These are phyloP conservation scores for Beauveria australis DNA, from an alignment of 2,329 filamentous ascomycete species.

Conservation along the genomic window DNA sequence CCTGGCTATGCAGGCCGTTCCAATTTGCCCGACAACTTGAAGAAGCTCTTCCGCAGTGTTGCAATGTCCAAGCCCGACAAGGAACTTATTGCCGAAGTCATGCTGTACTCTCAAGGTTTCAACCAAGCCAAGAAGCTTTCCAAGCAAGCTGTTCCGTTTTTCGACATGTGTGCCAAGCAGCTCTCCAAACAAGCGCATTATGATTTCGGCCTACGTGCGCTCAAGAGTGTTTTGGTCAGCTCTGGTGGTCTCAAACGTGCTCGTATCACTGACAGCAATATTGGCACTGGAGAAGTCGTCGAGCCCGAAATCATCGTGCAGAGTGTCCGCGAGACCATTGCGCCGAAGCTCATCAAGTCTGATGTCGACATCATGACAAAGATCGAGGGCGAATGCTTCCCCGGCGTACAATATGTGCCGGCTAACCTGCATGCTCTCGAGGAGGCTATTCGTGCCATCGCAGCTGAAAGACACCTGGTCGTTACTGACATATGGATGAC, in stretches of 20 bases:
- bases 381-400: conserved; percentile 82
- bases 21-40: conserved; percentile 96
- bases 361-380: conserved; percentile 83
- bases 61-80: conserved; percentile 99
- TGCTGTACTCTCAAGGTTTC: conserved; percentile 99
- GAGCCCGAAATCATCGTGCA: conserved; percentile 98
- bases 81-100: conserved; percentile 98
- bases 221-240: conserved; percentile 98
- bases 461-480: conserved; percentile 76
- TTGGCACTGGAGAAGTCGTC: conserved; percentile 62
- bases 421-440: conserved; percentile 76
- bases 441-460: conserved; percentile 72
- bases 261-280: conserved; percentile 52
- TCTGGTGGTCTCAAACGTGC: conserved; percentile 92
- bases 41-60: conserved; percentile 98
- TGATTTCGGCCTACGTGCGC: conserved; percentile 91
- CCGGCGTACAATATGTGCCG: conserved; percentile 85
- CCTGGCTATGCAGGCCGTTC: conserved; percentile 97
- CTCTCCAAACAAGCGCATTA: conserved; percentile 98
- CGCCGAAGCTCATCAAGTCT: conserved; percentile 86
- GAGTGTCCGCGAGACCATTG: conserved; percentile 96
- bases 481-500: conserved; percentile 95
- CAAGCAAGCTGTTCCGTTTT: conserved; percentile 95
- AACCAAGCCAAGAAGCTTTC: conserved; percentile 90
- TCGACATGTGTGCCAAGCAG: conserved; percentile 74